phyloP scores from a whole-genome alignment of 306 rosid species.

The Lathyrus oleraceus region DNA sequence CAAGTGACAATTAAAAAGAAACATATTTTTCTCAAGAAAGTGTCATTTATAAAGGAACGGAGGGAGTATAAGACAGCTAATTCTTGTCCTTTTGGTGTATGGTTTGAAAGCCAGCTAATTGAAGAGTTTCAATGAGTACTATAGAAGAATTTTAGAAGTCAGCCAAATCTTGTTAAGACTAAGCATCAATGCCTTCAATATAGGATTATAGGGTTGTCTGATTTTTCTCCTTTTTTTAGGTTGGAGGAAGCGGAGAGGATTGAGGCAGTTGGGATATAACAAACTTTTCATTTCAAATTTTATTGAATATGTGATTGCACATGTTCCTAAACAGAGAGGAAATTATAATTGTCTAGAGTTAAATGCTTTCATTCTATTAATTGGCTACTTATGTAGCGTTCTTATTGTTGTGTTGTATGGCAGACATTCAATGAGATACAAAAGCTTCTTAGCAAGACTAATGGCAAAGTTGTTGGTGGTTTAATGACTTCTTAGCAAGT shows the following conservation, averaged over 20 bases:
- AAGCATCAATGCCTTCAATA: slow-evolving; percentile 22
- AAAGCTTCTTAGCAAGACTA: slow-evolving; percentile 78
- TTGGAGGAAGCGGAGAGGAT: neutral
- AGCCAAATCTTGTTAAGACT: neutral
- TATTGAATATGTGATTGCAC: slow-evolving; percentile 2
- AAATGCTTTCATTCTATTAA: slow-evolving; percentile 25
- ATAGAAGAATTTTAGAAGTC: slow-evolving; percentile 1
- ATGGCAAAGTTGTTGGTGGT: slow-evolving; percentile 93
- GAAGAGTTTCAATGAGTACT: neutral
- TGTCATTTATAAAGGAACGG: too few species aligned
- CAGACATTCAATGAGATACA: slow-evolving; percentile 92
- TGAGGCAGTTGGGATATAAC: neutral
- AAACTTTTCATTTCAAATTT: neutral
- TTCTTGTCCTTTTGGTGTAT: neutral
- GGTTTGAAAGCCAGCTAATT: slow-evolving; percentile 4
- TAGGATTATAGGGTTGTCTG: neutral
- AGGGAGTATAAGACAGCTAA: too few species aligned
- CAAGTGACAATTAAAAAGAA: too few species aligned
- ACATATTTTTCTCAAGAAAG: too few species aligned
- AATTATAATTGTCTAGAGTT: slow-evolving; percentile 8
- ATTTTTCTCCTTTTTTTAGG: neutral
- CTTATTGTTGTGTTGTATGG: slow-evolving; percentile 48
- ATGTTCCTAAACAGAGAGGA: slow-evolving; percentile 27
- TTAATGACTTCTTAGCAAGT: slow-evolving; percentile 86
- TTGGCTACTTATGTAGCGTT: slow-evolving; percentile 3